A percentile compares a stretch with the other conserved stretches of the same genome.
These are phyloP conservation scores for Trichoderma oligosporum DNA, from an alignment of 2,329 filamentous ascomycete genomes.

Conservation along the genomic window DNA sequence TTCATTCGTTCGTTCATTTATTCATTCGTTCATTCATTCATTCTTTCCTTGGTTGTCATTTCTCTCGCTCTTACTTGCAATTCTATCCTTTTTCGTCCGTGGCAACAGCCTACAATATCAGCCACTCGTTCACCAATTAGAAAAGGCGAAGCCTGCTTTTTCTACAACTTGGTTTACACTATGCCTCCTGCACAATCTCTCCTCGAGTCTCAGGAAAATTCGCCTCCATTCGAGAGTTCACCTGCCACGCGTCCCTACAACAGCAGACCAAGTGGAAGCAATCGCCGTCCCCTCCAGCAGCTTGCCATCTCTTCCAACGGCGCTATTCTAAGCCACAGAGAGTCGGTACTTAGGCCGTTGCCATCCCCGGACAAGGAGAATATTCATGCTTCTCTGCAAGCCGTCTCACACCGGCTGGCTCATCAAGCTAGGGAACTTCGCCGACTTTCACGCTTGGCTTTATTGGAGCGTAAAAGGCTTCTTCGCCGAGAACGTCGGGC, in stretches of 20 bases:
- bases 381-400: conserved; percentile 20
- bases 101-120: neutral
- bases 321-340: conserved; percentile 23
- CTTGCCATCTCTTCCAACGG: conserved; percentile 27
- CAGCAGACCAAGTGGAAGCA: conserved; percentile 9
- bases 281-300: conserved; percentile 29
- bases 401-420: conserved; percentile 21
- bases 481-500: neutral
- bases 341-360: conserved; percentile 24
- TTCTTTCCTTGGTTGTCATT: neutral
- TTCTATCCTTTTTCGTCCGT: neutral
- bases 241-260: neutral
- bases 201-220: conserved; percentile 4
- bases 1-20: neutral
- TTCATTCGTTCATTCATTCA: neutral
- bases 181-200: conserved; percentile 8
- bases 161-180: neutral
- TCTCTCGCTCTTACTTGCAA: neutral
- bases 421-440: conserved; percentile 17
- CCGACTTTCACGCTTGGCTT: conserved; percentile 18
- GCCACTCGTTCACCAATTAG: neutral
- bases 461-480: conserved; percentile 1
- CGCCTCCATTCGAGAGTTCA: neutral
- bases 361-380: conserved; percentile 32
- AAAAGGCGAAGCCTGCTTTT: neutral